Evolutionary conservation across 2,329 filamentous ascomycete genomes (phyloP).

Genomic region (Aureobasidium sp.): DNA sequence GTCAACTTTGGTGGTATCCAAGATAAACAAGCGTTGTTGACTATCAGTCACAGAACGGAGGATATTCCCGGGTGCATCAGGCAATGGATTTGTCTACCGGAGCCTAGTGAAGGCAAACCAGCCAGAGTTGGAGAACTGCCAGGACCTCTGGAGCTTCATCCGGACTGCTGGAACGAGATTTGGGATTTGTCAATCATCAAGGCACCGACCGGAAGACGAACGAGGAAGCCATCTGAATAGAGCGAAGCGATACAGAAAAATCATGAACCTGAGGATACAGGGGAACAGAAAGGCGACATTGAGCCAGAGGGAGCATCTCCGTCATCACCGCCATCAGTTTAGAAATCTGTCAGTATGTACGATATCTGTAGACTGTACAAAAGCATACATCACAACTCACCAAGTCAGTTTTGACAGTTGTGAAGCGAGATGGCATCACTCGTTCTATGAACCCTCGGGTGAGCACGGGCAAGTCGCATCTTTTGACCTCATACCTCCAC

Average conservation of each 20-base stretch:
- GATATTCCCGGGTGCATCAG: slow-evolving; percentile 80
- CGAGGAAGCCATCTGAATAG: neutral
- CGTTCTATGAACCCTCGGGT: neutral
- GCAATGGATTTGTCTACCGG: slow-evolving; percentile 80
- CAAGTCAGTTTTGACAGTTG: neutral
- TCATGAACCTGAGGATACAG: neutral
- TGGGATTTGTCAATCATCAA: slow-evolving; percentile 40
- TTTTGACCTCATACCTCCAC: neutral
- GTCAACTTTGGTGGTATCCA: slow-evolving; percentile 57
- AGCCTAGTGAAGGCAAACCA: slow-evolving; percentile 55
- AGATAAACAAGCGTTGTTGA: slow-evolving; percentile 72
- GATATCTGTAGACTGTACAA: neutral
- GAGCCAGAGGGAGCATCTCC: neutral
- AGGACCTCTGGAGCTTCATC: slow-evolving; percentile 53
- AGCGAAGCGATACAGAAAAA: neutral
- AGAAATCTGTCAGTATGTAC: neutral
- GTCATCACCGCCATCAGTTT: neutral
- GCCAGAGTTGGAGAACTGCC: slow-evolving; percentile 60
- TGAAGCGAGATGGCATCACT: neutral
- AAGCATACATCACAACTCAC: neutral
- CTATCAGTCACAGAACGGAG: slow-evolving; percentile 83
- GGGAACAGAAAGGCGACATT: neutral
- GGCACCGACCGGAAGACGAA: neutral
- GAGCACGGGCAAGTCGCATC: neutral
- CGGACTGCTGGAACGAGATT: slow-evolving; percentile 57